Evolutionary conservation across 805 yeast species (phyloP), one percentile per base, ranked within the genome.

Genomic region (Wickerhamiella occidentalis): DNA sequence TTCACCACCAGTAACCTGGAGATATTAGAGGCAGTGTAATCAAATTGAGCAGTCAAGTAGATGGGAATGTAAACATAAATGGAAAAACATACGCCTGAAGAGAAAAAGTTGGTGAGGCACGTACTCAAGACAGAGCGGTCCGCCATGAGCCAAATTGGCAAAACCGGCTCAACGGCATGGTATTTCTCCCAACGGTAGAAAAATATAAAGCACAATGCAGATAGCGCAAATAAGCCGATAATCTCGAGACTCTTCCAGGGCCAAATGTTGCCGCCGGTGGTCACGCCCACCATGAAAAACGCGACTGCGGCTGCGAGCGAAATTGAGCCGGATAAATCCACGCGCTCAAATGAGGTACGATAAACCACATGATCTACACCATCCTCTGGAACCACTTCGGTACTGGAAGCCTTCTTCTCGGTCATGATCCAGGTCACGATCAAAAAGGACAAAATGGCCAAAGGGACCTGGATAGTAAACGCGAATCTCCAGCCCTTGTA

Each of bases 11-110:
- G 54, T 79, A 66, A 59, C 82, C 74, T n/a, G 75, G 63, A 57
- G 81, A 83, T 62, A 77, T 83, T 90, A 86, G 82, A 2, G 90
- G 83, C 3, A 85, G 80, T 55, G 72, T 74, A 59, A 50, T 54
- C 52, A 49, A 82, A 73, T 55, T 83, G 82, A 48, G 87, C 90
- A 30, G 75, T 47, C 49, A 86, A 67, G 0, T 92, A 80, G 15
- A 85, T 71, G 1, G 95, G 95, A 3, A 80, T 71, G 63, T 79
- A 85, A 65, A 72, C 86, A 49, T 85, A 61, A 54, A 73, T 70
- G 1, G 86, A 68, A 60, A 74, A 82, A 18, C 75, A 72, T 1
- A 78, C 72, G 82, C 84, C 83, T 4, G 85, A 77, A 61, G 73
- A 70, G 56, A 82, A 79, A 77, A 84, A 78, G 63, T 80, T 81